phyloP scores from a whole-genome alignment of 2,329 filamentous ascomycete species.

The Dothideomycetidae sp. region DNA sequence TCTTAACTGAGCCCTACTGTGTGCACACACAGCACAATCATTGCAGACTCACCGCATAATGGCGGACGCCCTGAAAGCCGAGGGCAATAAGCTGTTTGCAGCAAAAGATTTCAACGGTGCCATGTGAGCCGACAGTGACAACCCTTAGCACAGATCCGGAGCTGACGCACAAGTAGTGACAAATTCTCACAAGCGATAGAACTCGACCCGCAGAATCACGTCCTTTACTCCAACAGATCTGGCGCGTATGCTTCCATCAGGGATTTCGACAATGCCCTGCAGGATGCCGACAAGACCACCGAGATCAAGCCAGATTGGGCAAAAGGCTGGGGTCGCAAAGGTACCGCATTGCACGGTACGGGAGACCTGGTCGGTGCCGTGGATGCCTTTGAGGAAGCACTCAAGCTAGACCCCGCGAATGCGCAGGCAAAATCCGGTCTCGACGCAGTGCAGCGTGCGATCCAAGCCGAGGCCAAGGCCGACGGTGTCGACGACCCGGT shows the following conservation, averaged over 20 bases:
- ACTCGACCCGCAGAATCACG: constrained; percentile 78
- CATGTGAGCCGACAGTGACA: constrained; percentile 52
- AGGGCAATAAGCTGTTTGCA: constrained; percentile 96
- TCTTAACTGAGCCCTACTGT: no score
- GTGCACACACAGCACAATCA: neutral
- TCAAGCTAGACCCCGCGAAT: constrained; percentile 84
- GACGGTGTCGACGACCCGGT: constrained; percentile 50
- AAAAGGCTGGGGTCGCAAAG: constrained; percentile 91
- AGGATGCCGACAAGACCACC: constrained; percentile 85
- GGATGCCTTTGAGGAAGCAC: constrained; percentile 86
- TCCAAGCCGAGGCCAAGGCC: constrained; percentile 59
- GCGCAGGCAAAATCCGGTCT: constrained; percentile 84
- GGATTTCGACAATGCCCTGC: constrained; percentile 69
- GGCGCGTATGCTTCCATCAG: constrained; percentile 76
- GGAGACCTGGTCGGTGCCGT: constrained; percentile 73
- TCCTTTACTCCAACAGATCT: constrained; percentile 95
- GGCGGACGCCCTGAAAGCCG: constrained; percentile 79
- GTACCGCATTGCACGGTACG: constrained; percentile 73
- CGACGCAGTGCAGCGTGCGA: constrained; percentile 71
- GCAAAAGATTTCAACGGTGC: constrained; percentile 95
- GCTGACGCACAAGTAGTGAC: constrained; percentile 43
- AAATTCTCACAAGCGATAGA: constrained; percentile 92
- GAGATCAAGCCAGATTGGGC: constrained; percentile 96
- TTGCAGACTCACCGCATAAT: constrained; percentile 26
- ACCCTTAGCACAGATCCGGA: neutral